These are phyloP conservation scores for Amphichorda felina DNA, from an alignment of 2,329 filamentous ascomycete species.

Conservation along the genomic window DNA sequence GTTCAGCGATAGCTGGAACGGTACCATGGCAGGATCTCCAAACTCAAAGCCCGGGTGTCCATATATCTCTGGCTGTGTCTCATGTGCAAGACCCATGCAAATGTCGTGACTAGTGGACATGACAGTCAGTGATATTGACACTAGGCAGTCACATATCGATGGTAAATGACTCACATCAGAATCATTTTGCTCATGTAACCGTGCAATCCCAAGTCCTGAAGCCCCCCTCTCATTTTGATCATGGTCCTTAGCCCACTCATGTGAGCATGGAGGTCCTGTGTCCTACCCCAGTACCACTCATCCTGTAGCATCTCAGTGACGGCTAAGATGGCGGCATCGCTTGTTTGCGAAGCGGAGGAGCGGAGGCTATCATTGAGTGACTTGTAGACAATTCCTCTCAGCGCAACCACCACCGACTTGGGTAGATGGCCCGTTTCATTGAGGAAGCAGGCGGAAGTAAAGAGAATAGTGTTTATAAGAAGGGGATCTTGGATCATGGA, in stretches of 20 bases:
- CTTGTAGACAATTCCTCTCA: constrained; percentile 29
- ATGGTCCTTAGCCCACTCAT: constrained; percentile 34
- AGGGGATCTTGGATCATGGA: constrained; percentile 36
- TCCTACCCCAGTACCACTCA: constrained; percentile 43
- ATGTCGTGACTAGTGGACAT: constrained; percentile 29
- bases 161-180: constrained; percentile 25
- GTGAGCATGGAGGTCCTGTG: constrained; percentile 30
- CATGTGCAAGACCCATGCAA: constrained; percentile 34
- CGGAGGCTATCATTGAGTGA: constrained; percentile 35
- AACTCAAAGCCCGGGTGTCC: constrained; percentile 28
- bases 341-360: constrained; percentile 20
- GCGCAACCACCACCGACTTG: constrained; percentile 26
- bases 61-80: constrained; percentile 28
- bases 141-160: too few relatives aligned
- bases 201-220: constrained; percentile 31
- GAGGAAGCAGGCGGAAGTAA: constrained; percentile 38
- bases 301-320: constrained; percentile 36
- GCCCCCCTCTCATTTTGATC: constrained; percentile 32
- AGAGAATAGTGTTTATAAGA: constrained; percentile 34
- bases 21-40: constrained; percentile 20
- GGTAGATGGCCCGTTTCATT: constrained; percentile 35
- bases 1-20: constrained; percentile 31
- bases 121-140: too few relatives aligned
- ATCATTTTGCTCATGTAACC: constrained; percentile 35
- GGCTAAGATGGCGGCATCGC: constrained; percentile 32